Base-by-base conservation (phyloP, 345 rosid genomes). In the Psidium friedrichsthalianum region DNA sequence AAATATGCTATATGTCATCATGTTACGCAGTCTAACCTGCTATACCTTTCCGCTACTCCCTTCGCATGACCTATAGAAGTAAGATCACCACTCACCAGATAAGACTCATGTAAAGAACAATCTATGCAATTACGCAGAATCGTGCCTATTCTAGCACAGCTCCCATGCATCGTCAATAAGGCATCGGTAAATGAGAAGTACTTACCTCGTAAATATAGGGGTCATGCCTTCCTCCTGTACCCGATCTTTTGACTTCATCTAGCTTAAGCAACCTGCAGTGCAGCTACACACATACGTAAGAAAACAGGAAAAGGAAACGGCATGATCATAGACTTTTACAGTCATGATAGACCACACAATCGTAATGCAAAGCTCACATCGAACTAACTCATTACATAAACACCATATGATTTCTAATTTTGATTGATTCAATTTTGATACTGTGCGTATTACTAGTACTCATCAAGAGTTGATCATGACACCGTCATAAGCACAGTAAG, bases 161-260 rank as follows among this genome's bases (percentile, higher is more conserved):
- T 69, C 13, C 47, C 80, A 69, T 36, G 14, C 9, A 69, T 69
- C 44, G 0, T 69, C 6, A 5, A 36, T 36, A 36, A 18, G 1
- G 47, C 20, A 69, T 69, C 25, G 3, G 1, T 69, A 47, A 5
- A 69, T 69, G 24, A 2, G 25, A 69, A 69, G 44, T 11, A 36
- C 80, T 69, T 9, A 97, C 99, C 95, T 44, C 90, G 95, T 97
- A 97, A 88, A 95, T 89, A 89, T 88, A 97, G 7, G 97, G 99
- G 86, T 95, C 94, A 52, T 74, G 89, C 56, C 95, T 94, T 83
- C 98, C 99, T 85, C 99, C 98, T 15, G 90, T 84, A 44, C 98
- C 98, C 18, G 90, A 92, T 92, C 99, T 93, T 86, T 91, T 95
- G 88, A 96, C 90, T 86, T 93, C 92, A 42, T 89, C 94, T 87